A percentile compares a stretch with the other conserved stretches of the same genome.
Evolutionary conservation across 1,139 yeast genomes (phyloP).

Genomic region (Taiozyma onychis): DNA sequence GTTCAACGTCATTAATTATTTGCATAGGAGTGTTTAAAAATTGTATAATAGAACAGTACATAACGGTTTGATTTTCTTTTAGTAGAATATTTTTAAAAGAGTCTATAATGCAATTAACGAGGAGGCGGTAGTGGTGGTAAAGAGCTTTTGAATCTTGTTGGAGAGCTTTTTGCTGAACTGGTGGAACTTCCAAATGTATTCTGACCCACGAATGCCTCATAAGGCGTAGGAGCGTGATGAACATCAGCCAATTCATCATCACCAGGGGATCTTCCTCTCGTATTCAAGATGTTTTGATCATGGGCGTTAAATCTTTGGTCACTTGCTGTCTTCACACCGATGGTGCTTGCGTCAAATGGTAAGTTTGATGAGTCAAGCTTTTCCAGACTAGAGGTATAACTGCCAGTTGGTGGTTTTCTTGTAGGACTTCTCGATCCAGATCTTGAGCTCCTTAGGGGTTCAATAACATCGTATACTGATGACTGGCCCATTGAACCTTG

Average conservation of each 20-base stretch:
- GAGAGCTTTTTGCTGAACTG: conserved; percentile 10
- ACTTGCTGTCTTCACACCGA: conserved; percentile 6
- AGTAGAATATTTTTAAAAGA: background rate
- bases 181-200: conserved; percentile 1
- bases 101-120: background rate
- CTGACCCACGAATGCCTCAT: conserved; percentile 13
- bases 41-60: background rate
- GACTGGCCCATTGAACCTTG: conserved; percentile 1
- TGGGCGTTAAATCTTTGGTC: conserved; percentile 3
- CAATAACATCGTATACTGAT: conserved; percentile 16
- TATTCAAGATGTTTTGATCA: conserved; percentile 5
- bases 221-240: conserved; percentile 20
- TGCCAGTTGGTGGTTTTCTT: conserved; percentile 17
- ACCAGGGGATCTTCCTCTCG: conserved; percentile 1
- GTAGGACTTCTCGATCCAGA: conserved; percentile 22
- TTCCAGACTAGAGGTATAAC: conserved; percentile 11
- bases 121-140: conserved; percentile 15
- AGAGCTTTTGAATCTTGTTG: conserved; percentile 18
- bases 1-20: background rate
- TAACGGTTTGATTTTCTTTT: background rate
- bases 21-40: background rate
- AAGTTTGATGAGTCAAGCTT: conserved; percentile 12
- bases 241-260: conserved; percentile 9
- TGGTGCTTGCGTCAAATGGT: conserved; percentile 19
- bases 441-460: conserved; percentile 17